Conservation (phyloP, 805 yeast species). For the Lachancea lanzarotensis region DNA sequence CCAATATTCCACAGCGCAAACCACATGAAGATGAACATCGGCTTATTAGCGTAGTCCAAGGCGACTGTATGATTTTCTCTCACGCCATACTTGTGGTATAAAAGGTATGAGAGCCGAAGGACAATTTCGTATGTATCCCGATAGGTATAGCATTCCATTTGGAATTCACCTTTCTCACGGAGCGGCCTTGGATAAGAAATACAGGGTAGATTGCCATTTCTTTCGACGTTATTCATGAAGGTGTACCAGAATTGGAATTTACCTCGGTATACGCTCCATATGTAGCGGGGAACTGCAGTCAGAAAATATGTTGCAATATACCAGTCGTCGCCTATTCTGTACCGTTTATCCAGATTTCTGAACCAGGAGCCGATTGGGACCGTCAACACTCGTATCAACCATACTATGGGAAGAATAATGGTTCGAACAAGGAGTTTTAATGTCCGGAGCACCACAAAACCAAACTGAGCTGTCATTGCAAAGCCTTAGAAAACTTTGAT, state of each 20-base stretch:
- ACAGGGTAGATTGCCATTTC: conserved; percentile 48
- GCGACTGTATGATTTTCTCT: conserved; percentile 64
- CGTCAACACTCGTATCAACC: conserved; percentile 13
- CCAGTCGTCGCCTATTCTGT: conserved; percentile 46
- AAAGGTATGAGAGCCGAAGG: conserved; percentile 56
- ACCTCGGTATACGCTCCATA: conserved; percentile 20
- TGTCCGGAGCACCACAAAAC: conserved; percentile 14
- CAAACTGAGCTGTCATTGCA: conserved; percentile 6
- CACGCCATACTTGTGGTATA: conserved; percentile 58
- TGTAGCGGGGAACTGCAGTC: conserved; percentile 37
- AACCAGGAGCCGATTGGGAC: conserved; percentile 11
- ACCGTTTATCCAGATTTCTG: conserved; percentile 23
- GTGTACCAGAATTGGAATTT: conserved; percentile 59
- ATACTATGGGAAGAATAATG: conserved; percentile 14
- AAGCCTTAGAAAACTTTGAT: background rate
- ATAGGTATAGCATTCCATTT: conserved; percentile 60
- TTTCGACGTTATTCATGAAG: conserved; percentile 50
- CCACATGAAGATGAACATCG: conserved; percentile 74
- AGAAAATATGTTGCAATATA: conserved; percentile 42
- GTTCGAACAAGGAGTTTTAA: conserved; percentile 13
- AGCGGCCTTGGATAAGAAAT: conserved; percentile 48
- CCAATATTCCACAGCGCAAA: conserved; percentile 87
- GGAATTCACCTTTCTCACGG: conserved; percentile 50
- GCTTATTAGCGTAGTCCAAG: conserved; percentile 73
- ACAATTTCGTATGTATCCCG: conserved; percentile 59